Base-by-base conservation (phyloP, 2,329 filamentous ascomycete genomes). In the Paraphaeosphaeria minitans region DNA sequence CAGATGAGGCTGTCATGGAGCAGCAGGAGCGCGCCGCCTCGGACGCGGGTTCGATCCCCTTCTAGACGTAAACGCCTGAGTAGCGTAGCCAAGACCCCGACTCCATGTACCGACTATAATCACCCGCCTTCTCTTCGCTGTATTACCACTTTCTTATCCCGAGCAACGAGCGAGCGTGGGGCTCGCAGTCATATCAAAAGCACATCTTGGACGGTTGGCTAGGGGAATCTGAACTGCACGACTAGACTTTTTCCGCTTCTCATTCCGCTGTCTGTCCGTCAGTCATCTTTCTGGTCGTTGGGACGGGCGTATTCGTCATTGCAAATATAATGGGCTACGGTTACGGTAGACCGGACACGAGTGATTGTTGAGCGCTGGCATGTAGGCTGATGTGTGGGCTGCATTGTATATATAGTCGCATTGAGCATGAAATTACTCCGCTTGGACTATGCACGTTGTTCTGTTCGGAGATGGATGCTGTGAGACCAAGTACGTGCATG, bases 1-100 rank as follows among this genome's bases (percentile, higher is more conserved):
- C 75, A 35, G 74, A 76, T 60, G 71, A 76, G 64, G 77, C 77
- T 53, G 73, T 78, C 53, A 78, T 78, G 74, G 73, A 75, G 64
- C 73, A 77, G 59, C 74, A 77, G 70, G 75, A 79, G 62, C 63
- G 66, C 45, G 66, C 62, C 46, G 66, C 63, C 37, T 54, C 63
- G 55, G 67, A 71, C 27, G 66, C 69, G 21, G 69, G 70, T 33
- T 67, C 76, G 24, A 77, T 77, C 55, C 77, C 77, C n/a, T 79
- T 79, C 62, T 79, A 78, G 71, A 24, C 33, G 48, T 79, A 78
- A 71, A 24, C 33, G 48, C 21, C 21, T 35, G 31, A 49, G 22
- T 19, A 35, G n/a, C n/a, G n/a, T 24, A 39, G 48, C 33, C 33
- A 29, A 39, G 24, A 51, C 16, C 24, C 24, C 13, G 33, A 64